Conservation (phyloP, 176 grass and related monocot species). For the barley (Hordeum vulgare) region MorexV3_pseudomolecules_assembly NC_058521.1:116334376-116334875, state of each 20-base stretch:
- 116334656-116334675: neutral
- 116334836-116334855: neutral
- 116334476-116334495: too few relatives aligned
- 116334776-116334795: neutral
- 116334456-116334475: too few relatives aligned
- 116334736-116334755: neutral
- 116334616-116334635: neutral
- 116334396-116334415: too few relatives aligned
- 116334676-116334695: neutral
- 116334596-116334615: neutral
- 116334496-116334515: too few relatives aligned
- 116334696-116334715: neutral
- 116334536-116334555: neutral
- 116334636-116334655: neutral
- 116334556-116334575: neutral
- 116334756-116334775: neutral
- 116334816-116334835: neutral
- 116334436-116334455: too few relatives aligned
- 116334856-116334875: neutral
- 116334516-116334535: neutral
- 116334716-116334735: neutral
- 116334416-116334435: too few relatives aligned
- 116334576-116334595: neutral
- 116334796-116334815: slow-evolving; percentile 17
- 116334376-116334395: too few relatives aligned